Evolutionary conservation across 352 stramenopile genomes (phyloP).

Genomic region (Globisporangium recalcitrans): DNA sequence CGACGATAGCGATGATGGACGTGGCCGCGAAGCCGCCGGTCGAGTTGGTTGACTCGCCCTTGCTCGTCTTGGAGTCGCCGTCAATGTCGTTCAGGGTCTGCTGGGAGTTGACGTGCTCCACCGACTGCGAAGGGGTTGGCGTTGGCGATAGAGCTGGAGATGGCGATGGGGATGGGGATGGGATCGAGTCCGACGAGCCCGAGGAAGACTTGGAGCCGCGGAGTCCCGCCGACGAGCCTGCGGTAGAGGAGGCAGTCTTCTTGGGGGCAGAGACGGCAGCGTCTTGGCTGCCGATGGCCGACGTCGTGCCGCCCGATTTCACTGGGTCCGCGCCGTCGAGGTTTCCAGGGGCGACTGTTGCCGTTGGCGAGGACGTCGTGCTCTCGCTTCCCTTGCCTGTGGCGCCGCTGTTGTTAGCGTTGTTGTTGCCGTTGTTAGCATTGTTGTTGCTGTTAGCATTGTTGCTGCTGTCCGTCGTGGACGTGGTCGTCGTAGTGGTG

Average conservation of each 20-base stretch:
- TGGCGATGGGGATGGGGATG: slow-evolving; percentile 4
- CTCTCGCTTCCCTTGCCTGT: not conserved
- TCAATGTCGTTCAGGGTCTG: slow-evolving; percentile 30
- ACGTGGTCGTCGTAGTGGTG: slow-evolving; percentile 14
- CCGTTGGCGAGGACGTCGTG: slow-evolving; percentile 8
- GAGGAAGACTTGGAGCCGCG: slow-evolving; percentile 12
- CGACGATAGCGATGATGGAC: slow-evolving; percentile 50
- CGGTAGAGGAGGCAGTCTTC: not conserved
- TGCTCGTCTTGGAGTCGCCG: slow-evolving; percentile 21
- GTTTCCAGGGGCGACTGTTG: slow-evolving; percentile 10
- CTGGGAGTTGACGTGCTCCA: slow-evolving; percentile 22
- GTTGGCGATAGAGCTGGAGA: slow-evolving; percentile 2
- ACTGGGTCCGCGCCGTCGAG: slow-evolving; percentile 1
- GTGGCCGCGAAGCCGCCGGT: slow-evolving; percentile 24
- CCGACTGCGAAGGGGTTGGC: slow-evolving; percentile 6
- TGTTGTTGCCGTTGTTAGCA: slow-evolving; percentile 15
- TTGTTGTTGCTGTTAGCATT: slow-evolving; percentile 11
- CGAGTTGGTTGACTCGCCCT: not conserved
- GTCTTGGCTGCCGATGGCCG: slow-evolving; percentile 13
- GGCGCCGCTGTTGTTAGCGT: too few species aligned
- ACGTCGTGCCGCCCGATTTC: slow-evolving; percentile 1
- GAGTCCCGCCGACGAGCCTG: slow-evolving; percentile 4
- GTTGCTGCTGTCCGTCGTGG: slow-evolving; percentile 1
- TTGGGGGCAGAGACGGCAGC: not conserved
- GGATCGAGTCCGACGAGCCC: slow-evolving; percentile 7